Percentiles rank a stretch among this genome's conserved stretches.
Evolutionary conservation across 495 filamentous ascomycete species (phyloP).

Genomic region (Aspergillus nanangensis): DNA sequence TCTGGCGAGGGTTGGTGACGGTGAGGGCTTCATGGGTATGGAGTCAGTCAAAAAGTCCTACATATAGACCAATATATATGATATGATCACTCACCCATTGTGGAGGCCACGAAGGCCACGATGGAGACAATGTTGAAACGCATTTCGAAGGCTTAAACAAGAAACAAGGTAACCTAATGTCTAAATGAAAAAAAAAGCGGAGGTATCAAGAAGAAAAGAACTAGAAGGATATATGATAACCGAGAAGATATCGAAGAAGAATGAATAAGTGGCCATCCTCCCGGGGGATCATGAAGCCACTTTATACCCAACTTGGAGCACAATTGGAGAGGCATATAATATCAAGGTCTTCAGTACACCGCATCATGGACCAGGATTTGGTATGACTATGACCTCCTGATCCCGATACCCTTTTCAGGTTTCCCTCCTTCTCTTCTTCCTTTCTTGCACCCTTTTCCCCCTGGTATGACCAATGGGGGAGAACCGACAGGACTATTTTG

Average conservation of each 20-base stretch:
- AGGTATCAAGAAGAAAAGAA: not conserved
- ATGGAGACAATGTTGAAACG: slow-evolving; percentile 17
- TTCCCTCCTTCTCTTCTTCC: slow-evolving; percentile 5
- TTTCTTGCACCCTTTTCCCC: slow-evolving; percentile 4
- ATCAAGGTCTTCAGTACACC: no score
- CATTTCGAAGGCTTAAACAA: slow-evolving; percentile 18
- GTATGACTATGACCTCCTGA: not conserved
- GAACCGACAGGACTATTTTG: no score
- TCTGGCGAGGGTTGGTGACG: slow-evolving; percentile 8
- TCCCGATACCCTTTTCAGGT: slow-evolving; percentile 3
- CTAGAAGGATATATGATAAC: not conserved
- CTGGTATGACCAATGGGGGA: not conserved
- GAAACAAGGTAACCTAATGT: no score
- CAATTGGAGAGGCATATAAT: no score
- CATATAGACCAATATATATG: slow-evolving; percentile 8
- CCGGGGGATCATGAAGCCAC: not conserved
- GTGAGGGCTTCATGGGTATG: slow-evolving; percentile 11
- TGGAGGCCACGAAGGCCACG: slow-evolving; percentile 18
- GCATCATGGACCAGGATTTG: no score
- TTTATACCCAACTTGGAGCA: slow-evolving; percentile 3
- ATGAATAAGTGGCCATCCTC: no score
- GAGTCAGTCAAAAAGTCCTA: slow-evolving; percentile 13
- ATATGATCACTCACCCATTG: slow-evolving; percentile 10
- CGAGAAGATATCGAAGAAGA: not conserved
- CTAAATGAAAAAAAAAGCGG: not conserved